Conservation (phyloP, 345 rosid genomes). For the Eucalyptus albens region DNA sequence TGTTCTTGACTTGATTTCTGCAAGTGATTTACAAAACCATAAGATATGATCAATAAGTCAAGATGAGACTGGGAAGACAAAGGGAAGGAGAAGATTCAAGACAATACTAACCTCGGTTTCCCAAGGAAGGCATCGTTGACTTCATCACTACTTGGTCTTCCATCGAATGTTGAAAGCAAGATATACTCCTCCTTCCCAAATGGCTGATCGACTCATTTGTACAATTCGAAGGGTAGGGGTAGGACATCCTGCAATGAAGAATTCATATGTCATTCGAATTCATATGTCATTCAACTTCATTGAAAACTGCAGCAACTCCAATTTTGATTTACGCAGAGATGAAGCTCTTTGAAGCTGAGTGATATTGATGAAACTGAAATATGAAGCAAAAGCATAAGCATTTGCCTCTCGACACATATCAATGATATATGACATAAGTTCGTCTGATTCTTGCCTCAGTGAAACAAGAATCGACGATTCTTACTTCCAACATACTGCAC, state of each 20-base stretch:
- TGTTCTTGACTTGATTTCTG: neutral
- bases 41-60: neutral
- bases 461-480: neutral
- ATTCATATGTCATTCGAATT: neutral
- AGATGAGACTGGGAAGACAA: neutral
- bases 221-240: constrained; percentile 57
- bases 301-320: neutral
- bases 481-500: neutral
- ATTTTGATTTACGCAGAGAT: neutral
- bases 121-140: constrained; percentile 69
- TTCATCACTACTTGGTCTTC: constrained; percentile 56
- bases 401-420: neutral
- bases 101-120: constrained; percentile 30
- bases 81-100: neutral
- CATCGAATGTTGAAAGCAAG: constrained; percentile 37
- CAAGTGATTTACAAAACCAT: neutral
- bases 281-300: neutral
- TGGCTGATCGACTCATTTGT: constrained; percentile 51
- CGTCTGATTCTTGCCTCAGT: neutral
- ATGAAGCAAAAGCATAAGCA: neutral
- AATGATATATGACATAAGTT: neutral
- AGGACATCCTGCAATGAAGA: constrained; percentile 42
- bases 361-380: neutral
- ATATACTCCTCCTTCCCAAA: constrained; percentile 51
- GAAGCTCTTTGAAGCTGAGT: neutral